Percentiles rank a stretch among this genome's conserved stretches.
Conservation (phyloP, 2,329 filamentous ascomycete species). For the Sporothrix curviconia region DNA sequence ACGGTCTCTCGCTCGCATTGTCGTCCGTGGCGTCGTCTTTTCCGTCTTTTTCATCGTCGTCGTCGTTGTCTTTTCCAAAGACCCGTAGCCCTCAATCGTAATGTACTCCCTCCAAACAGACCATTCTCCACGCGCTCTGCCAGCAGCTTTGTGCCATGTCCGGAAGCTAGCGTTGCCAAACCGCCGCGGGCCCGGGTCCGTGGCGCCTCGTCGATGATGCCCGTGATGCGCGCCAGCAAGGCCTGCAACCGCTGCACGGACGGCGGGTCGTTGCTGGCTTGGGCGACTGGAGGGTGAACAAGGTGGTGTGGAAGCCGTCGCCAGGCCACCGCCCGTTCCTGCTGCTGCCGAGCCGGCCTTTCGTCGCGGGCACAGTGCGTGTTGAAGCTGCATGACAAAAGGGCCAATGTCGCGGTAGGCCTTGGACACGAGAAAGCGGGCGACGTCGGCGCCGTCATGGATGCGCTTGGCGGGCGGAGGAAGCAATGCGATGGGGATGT, state of each 20-base stretch:
- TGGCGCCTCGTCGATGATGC: constrained; percentile 68
- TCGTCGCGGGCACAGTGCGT: constrained; percentile 70
- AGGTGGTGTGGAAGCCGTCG: constrained; percentile 31
- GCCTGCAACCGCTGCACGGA: constrained; percentile 58
- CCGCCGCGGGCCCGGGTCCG: constrained; percentile 75
- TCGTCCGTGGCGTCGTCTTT: constrained; percentile 20
- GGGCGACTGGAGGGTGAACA: constrained; percentile 39
- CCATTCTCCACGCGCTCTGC: constrained; percentile 47
- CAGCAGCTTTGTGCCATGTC: constrained; percentile 68
- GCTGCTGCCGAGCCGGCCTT: constrained; percentile 18
- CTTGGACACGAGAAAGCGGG: constrained; percentile 68
- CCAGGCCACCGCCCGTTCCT: constrained; percentile 22
- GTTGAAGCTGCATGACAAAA: constrained; percentile 86
- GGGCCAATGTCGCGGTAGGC: constrained; percentile 83
- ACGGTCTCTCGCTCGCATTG: too few relatives aligned
- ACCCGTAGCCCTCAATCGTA: constrained; percentile 8
- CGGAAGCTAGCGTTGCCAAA: constrained; percentile 92
- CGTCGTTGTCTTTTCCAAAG: too few relatives aligned
- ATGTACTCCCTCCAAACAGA: constrained; percentile 23
- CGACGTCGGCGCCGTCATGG: constrained; percentile 75
- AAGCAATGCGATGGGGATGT: constrained; percentile 49
- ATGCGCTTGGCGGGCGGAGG: constrained; percentile 65
- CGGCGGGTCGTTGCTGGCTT: constrained; percentile 36
- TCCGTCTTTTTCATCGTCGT: constrained; percentile 23
- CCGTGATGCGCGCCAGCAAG: constrained; percentile 58